phyloP scores from a whole-genome alignment of 2,329 filamentous ascomycete genomes.

The Paecilomyces dactylethromorphus region DNA sequence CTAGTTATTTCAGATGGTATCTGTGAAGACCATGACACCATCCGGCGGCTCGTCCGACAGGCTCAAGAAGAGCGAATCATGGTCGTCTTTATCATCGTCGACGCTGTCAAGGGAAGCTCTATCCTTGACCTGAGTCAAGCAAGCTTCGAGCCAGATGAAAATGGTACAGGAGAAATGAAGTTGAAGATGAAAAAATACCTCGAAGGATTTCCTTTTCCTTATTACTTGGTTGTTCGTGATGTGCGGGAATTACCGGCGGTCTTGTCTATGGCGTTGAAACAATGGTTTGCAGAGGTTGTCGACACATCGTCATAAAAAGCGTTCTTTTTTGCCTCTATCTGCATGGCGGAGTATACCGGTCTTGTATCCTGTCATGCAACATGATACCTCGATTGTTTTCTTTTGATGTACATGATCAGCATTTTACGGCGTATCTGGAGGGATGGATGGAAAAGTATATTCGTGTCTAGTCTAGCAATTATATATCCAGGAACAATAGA shows the following conservation, averaged over 20 bases:
- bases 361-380: constrained; percentile 3
- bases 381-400: not conserved
- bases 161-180: constrained; percentile 52
- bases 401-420: not conserved
- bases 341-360: not conserved
- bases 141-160: constrained; percentile 65
- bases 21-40: constrained; percentile 80
- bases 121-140: constrained; percentile 88
- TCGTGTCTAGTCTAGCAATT: not conserved
- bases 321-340: not conserved
- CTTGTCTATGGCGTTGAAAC: constrained; percentile 78
- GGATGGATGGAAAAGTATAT: not conserved
- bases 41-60: constrained; percentile 74
- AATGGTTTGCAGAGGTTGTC: constrained; percentile 82
- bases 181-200: constrained; percentile 85
- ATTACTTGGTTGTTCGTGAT: constrained; percentile 91
- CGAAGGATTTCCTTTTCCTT: constrained; percentile 93
- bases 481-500: not conserved
- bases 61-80: constrained; percentile 93
- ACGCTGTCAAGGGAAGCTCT: constrained; percentile 49
- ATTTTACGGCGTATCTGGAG: not conserved
- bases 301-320: constrained; percentile 30
- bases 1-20: constrained; percentile 91
- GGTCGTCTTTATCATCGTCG: constrained; percentile 96
- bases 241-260: constrained; percentile 86